Conservation (phyloP, 2,329 filamentous ascomycete species). For the Venturia effusa region DNA sequence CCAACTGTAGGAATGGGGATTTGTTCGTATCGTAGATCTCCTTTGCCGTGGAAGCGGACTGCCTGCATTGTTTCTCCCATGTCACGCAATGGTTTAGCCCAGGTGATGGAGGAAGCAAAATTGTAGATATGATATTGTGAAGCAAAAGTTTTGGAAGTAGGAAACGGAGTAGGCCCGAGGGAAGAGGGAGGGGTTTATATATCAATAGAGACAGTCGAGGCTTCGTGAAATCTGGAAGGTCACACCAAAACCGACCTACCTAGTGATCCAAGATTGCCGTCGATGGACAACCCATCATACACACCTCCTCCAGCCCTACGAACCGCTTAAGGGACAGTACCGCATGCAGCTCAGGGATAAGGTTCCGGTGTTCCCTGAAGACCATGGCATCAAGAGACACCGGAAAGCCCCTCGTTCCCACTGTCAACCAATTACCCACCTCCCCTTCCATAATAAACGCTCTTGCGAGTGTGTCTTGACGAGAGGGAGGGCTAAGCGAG, state of each 20-base stretch:
- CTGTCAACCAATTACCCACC: neutral
- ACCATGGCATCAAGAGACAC: neutral
- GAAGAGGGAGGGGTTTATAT: neutral
- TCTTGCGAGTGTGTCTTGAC: neutral
- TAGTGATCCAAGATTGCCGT: neutral
- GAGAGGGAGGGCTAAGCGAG: neutral
- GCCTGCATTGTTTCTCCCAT: slow-evolving; percentile 29
- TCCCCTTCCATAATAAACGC: neutral
- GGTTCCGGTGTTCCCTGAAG: neutral
- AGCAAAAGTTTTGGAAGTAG: neutral
- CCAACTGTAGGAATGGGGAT: slow-evolving; percentile 30
- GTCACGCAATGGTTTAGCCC: neutral
- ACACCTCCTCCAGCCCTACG: neutral
- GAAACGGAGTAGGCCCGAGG: neutral
- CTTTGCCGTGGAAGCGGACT: slow-evolving; percentile 34
- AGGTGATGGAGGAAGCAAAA: neutral
- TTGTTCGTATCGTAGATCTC: slow-evolving; percentile 32
- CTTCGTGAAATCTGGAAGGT: neutral
- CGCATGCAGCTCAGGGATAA: neutral
- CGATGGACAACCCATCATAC: neutral
- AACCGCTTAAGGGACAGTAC: neutral
- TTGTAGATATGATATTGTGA: neutral
- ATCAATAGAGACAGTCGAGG: neutral
- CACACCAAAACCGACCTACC: neutral
- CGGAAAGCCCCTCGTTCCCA: neutral